These are phyloP conservation scores for Cucumis cinereus DNA, from an alignment of 306 rosid genomes.

Conservation along the genomic window DNA sequence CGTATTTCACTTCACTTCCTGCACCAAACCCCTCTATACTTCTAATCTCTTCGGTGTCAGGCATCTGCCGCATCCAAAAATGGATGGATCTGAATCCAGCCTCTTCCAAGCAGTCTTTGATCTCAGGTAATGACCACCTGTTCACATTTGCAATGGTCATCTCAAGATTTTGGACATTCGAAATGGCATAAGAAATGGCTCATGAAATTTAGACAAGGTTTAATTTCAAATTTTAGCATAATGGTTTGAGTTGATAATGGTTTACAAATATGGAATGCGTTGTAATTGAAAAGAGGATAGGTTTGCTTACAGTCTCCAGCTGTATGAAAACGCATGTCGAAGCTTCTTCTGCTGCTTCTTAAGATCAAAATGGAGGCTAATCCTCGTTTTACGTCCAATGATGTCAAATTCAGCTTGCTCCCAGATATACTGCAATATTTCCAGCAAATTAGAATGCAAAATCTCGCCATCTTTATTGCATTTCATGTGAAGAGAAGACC, in stretches of 20 bases:
- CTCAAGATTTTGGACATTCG: background rate
- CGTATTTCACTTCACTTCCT: conserved; percentile 57
- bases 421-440: conserved; percentile 65
- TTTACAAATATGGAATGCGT: background rate
- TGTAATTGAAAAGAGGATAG: conserved; percentile 2
- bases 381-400: conserved; percentile 74
- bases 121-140: conserved; percentile 97
- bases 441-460: conserved; percentile 9
- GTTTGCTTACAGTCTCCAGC: conserved; percentile 80
- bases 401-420: conserved; percentile 92
- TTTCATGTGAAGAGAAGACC: background rate
- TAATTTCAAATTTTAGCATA: background rate
- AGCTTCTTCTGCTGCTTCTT: conserved; percentile 61
- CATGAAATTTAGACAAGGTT: background rate
- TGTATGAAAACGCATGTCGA: conserved; percentile 75
- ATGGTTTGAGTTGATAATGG: background rate
- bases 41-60: conserved; percentile 38
- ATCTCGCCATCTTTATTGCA: background rate
- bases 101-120: conserved; percentile 79
- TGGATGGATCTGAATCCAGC: conserved; percentile 74
- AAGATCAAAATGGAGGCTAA: conserved; percentile 75
- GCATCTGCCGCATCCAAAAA: conserved; percentile 80
- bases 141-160: conserved; percentile 4
- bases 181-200: background rate
- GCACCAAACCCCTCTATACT: conserved; percentile 55